Base-by-base conservation (phyloP, 805 yeast genomes). In the Naumovozyma baii region DNA sequence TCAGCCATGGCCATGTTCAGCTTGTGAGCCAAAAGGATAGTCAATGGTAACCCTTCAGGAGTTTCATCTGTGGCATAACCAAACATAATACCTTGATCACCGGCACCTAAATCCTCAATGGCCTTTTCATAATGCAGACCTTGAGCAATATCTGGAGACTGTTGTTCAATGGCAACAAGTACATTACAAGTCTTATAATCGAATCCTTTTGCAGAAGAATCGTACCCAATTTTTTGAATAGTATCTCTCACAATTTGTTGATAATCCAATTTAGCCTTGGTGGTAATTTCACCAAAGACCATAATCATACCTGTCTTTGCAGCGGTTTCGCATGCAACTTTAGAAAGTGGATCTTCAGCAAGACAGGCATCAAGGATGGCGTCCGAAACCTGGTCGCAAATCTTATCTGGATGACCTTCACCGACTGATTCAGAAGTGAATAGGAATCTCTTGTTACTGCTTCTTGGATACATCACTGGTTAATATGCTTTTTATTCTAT, bases 61-160 rank as follows among this genome's bases (percentile, higher is more conserved):
- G 98, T 88, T 76, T 92, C 98, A 62, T 92, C 96, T 48, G 97
- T 81, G 57, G 98, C 98, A 69, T 92, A 92, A 70, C 98, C 98
- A 65, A 92, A 92, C 98, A 92, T 92, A 67, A 92, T 92, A 82
- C 98, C 98, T 73, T 92, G 98, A 74, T 92, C 98, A 80, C 98
- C 98, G 51, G 98, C 98, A 69, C 98, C 98, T 62, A 92, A 79
- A 45, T 92, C 94, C 76, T 92, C 98, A 50, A 92, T 73, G 83
- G 95, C 72, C 81, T 77, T 62, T 66, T 92, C 96, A 71, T 83
- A 83, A 72, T 92, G 97, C 63, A 92, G 79, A 78, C 98, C 98
- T 73, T 90, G 97, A 47, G 98, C 98, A 61, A 92, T 92, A 72
- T 92, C 98, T 56, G 95, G 92, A 39, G 96, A 87, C 74, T 92